These are phyloP conservation scores for Forsythia viridissima DNA, from an alignment of 257 asterid genomes.

Conservation along the genomic window DNA sequence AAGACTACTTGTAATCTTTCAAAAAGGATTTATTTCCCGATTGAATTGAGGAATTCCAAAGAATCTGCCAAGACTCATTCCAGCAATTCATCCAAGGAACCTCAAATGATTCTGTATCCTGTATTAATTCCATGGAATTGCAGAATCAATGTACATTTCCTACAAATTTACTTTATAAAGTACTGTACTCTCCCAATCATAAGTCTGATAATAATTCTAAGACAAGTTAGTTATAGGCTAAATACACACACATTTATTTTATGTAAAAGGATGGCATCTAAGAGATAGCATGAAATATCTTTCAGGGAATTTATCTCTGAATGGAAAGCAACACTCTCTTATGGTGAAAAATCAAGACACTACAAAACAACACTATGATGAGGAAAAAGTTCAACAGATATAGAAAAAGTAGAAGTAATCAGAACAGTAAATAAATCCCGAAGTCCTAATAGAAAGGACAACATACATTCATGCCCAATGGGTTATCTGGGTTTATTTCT, in stretches of 20 bases:
- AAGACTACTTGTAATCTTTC: too few relatives aligned
- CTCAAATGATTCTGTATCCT: not conserved
- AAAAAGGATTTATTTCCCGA: too few relatives aligned
- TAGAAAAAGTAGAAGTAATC: slow-evolving; percentile 10
- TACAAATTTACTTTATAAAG: too few relatives aligned
- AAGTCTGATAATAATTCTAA: too few relatives aligned
- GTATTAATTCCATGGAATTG: not conserved
- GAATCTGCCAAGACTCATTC: not conserved
- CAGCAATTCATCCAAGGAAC: not conserved
- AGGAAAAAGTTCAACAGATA: slow-evolving; percentile 17
- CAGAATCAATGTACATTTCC: not conserved
- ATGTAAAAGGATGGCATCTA: not conserved
- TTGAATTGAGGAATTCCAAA: not conserved
- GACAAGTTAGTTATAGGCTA: not conserved
- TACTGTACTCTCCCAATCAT: not conserved
- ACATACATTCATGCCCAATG: slow-evolving; percentile 94
- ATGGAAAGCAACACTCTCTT: not conserved
- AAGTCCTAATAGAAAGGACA: slow-evolving; percentile 19
- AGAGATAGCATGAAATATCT: not conserved
- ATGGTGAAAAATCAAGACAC: not conserved
- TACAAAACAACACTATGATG: slow-evolving; percentile 3
- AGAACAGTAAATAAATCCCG: slow-evolving; percentile 20
- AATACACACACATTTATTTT: not conserved
- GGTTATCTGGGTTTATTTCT: slow-evolving; percentile 85
- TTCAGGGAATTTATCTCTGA: not conserved